phyloP scores from a whole-genome alignment of 352 stramenopile genomes.

The Pythium myriotylum region DNA sequence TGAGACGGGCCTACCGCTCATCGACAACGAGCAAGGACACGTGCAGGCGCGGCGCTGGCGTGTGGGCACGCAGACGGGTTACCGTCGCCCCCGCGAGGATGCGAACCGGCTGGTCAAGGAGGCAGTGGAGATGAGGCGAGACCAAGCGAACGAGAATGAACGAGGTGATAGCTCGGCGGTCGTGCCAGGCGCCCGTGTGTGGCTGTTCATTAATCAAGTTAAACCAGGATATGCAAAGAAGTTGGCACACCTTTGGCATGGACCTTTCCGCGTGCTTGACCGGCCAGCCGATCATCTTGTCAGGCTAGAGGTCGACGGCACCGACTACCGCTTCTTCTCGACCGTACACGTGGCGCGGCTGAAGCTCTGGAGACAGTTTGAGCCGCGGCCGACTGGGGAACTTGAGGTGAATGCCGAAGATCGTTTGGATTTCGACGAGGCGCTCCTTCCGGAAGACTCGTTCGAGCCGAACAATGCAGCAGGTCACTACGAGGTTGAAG shows the following conservation, averaged over 20 bases:
- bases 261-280: conserved; percentile 24
- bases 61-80: neutral
- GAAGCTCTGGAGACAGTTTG: conserved; percentile 14
- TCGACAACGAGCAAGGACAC: neutral
- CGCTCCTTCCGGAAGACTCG: conserved; percentile 25
- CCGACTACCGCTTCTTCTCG: conserved; percentile 15
- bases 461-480: conserved; percentile 17
- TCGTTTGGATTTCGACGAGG: conserved; percentile 31
- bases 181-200: conserved; percentile 20
- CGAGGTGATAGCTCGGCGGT: neutral
- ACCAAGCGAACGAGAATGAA: too few species aligned
- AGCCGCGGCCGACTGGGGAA: neutral
- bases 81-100: neutral
- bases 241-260: conserved; percentile 31
- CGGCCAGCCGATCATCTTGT: conserved; percentile 5
- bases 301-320: conserved; percentile 13
- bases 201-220: conserved; percentile 30
- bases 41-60: neutral
- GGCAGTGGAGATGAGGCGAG: too few species aligned
- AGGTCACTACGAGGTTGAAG: conserved; percentile 23
- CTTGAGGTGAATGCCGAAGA: conserved; percentile 3
- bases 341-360: conserved; percentile 16
- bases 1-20: neutral
- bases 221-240: conserved; percentile 18
- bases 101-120: conserved; percentile 9